phyloP scores from a whole-genome alignment of 2,329 filamentous ascomycete genomes.

The Penicillium sp. region DNA sequence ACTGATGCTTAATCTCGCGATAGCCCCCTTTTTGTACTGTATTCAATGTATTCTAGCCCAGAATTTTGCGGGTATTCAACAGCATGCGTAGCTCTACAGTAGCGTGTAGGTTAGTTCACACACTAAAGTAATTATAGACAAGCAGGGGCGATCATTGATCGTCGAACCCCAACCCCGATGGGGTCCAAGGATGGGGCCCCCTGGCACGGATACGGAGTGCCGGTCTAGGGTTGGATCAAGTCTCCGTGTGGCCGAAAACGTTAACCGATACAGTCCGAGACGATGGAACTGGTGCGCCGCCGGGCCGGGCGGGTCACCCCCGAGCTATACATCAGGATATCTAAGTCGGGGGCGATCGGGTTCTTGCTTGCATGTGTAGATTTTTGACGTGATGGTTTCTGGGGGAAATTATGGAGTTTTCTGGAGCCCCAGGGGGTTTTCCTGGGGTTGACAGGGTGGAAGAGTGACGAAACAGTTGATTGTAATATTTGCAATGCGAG shows the following conservation, averaged over 20 bases:
- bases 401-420: neutral
- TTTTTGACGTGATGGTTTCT: neutral
- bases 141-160: neutral
- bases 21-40: neutral
- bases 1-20: neutral
- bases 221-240: conserved; percentile 1
- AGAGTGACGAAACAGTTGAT: neutral
- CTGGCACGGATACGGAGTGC: neutral
- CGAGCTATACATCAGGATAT: neutral
- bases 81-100: neutral
- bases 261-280: conserved; percentile 35
- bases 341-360: neutral
- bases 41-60: neutral
- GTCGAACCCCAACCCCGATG: neutral
- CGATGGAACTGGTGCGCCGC: conserved; percentile 8
- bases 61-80: neutral
- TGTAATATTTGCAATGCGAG: conserved; percentile 1
- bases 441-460: neutral
- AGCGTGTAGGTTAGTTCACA: neutral
- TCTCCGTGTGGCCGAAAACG: conserved; percentile 34
- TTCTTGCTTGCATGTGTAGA: neutral
- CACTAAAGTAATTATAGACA: neutral
- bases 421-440: neutral
- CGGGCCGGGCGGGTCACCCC: conserved; percentile 9
- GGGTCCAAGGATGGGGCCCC: neutral